These are phyloP conservation scores for Cyclotella sp. DNA, from an alignment of 108 stramenopile species.

Conservation along the genomic window DNA sequence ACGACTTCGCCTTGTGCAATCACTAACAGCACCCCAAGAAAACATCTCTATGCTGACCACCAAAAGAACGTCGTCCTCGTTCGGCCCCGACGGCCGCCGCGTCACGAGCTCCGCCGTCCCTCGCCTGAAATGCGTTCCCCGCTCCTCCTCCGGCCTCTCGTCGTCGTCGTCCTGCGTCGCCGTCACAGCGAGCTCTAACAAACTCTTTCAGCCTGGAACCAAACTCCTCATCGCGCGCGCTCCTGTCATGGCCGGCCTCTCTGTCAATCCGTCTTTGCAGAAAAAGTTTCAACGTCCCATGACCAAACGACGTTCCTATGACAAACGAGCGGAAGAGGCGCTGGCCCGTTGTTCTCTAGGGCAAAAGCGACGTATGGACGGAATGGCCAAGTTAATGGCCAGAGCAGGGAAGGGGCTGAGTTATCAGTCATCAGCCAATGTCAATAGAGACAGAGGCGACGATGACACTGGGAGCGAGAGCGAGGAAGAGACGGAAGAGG, in stretches of 20 bases:
- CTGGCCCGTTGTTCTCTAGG: conserved; percentile 66
- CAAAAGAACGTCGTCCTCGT: conserved; percentile 50
- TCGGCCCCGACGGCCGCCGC: conserved; percentile 64
- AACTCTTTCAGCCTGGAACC: conserved; percentile 56
- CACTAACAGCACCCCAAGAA: too few relatives aligned
- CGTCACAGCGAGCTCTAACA: conserved; percentile 6
- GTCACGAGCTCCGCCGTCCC: conserved; percentile 15
- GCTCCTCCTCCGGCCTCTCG: conserved; percentile 1
- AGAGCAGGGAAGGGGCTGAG: conserved; percentile 73
- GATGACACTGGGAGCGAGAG: conserved; percentile 57
- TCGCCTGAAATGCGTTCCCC: conserved; percentile 34
- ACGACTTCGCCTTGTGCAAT: too few relatives aligned
- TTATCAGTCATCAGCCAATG: conserved; percentile 44
- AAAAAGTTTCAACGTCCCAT: conserved; percentile 86
- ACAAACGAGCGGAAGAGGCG: conserved; percentile 65
- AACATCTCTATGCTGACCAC: background rate
- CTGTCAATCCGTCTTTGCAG: conserved; percentile 43
- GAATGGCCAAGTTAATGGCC: conserved; percentile 79
- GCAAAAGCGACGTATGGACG: conserved; percentile 69
- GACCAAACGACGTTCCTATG: conserved; percentile 77
- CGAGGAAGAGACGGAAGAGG: conserved; percentile 62
- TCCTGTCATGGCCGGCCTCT: conserved; percentile 68
- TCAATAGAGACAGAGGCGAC: conserved; percentile 11
- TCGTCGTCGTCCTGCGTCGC: background rate
- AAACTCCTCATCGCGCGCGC: conserved; percentile 62